Base-by-base conservation (phyloP, 2,329 filamentous ascomycete species). In the Phyllosticta citrichinensis region DNA sequence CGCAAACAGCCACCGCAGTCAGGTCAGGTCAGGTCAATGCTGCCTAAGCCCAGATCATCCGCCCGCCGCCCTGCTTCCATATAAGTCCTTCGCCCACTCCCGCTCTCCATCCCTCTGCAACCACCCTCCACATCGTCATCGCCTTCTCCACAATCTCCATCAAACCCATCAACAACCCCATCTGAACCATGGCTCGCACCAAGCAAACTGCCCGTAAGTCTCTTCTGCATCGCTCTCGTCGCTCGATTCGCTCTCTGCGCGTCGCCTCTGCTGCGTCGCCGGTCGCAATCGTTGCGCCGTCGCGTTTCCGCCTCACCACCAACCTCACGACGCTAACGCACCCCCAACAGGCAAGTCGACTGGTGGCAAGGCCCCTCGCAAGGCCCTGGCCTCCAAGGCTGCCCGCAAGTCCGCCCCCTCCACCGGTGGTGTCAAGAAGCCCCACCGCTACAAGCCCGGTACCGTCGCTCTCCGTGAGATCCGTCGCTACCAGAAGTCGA, bases 301-400 rank as follows among this genome's bases (percentile, higher is more conserved):
- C 56, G 62, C 63, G 58, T 59, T 61, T 65, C 61, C n/a, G 5
- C 50, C 52, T 47, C 56, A 56, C 24, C 50, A 61, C 22, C 63
- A 55, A 55, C 58, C 59, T 51, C 54, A 63, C 62, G 20, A 54
- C 25, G 62, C 70, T 74, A 69, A 77, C 72, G 69, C 63, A 62
- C 63, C 22, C 22, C 63, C 62, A 57, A 76, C 72, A 85, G 84
- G 85, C 78, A 88, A 96, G 81, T 85, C 83, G 75, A 86, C 83
- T 76, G 84, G 84, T 85, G 84, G 84, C 81, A 87, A 87, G 79
- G 84, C 84, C 73, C 84, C 84, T 69, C 83, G 84, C 80, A 99
- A 99, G 90, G 92, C 97, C 86, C 91, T 97, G 75, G 93, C 93
- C 72, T 96, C 92, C 84, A 97, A 97, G 89, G 94, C 93, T 69